Conservation (phyloP, 2,329 filamentous ascomycete genomes). For the Ophiocordyceps australis region DNA sequence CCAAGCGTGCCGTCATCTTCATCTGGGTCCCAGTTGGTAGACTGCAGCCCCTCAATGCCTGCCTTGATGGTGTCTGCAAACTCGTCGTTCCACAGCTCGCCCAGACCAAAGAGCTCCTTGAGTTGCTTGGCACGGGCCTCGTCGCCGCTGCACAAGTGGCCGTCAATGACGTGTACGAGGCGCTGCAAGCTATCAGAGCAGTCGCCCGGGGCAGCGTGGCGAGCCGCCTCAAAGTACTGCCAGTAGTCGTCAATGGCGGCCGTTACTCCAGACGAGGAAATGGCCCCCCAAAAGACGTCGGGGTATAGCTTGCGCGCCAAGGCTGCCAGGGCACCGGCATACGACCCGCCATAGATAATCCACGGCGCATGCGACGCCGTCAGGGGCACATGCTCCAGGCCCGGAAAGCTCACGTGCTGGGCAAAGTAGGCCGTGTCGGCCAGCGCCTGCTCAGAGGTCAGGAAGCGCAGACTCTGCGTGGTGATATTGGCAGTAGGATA, state of each 20-base stretch:
- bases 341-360: slow-evolving; percentile 70
- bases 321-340: slow-evolving; percentile 64
- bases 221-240: slow-evolving; percentile 34
- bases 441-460: slow-evolving; percentile 68
- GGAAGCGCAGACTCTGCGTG: slow-evolving; percentile 56
- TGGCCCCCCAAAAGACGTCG: slow-evolving; percentile 59
- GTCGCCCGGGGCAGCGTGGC: slow-evolving; percentile 29
- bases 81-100: slow-evolving; percentile 24
- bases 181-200: slow-evolving; percentile 49
- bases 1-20: slow-evolving; percentile 21
- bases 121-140: slow-evolving; percentile 25
- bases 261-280: slow-evolving; percentile 66
- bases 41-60: slow-evolving; percentile 25
- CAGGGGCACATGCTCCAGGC: slow-evolving; percentile 48
- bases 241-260: slow-evolving; percentile 66
- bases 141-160: slow-evolving; percentile 26
- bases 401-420: slow-evolving; percentile 49
- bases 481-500: slow-evolving; percentile 48
- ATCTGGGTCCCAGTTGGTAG: slow-evolving; percentile 33
- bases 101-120: slow-evolving; percentile 25
- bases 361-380: slow-evolving; percentile 49
- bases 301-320: slow-evolving; percentile 64
- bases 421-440: slow-evolving; percentile 75
- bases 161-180: slow-evolving; percentile 30
- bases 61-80: slow-evolving; percentile 24